Conservation (phyloP, 2,329 filamentous ascomycete genomes). For the Fonsecaea pedrosoi region DNA sequence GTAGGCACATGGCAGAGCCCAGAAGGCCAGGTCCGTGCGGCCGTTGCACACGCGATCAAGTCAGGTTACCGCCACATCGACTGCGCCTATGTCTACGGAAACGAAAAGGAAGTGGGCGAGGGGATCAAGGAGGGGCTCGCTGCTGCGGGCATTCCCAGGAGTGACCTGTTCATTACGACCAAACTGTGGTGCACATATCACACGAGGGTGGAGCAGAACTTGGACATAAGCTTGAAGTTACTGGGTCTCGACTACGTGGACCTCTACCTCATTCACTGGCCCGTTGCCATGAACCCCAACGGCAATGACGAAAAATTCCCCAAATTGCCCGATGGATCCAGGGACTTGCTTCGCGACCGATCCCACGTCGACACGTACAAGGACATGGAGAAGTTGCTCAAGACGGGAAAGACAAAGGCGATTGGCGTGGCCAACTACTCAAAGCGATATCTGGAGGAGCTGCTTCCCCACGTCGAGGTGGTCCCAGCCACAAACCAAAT, state of each 20-base stretch:
- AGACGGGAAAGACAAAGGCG: conserved; percentile 55
- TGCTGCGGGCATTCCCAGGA: conserved; percentile 67
- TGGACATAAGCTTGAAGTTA: conserved; percentile 66
- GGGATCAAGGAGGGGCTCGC: conserved; percentile 59
- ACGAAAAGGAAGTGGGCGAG: conserved; percentile 70
- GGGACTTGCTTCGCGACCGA: conserved; percentile 55
- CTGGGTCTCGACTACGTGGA: conserved; percentile 72
- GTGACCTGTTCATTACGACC: conserved; percentile 71
- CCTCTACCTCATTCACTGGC: conserved; percentile 74
- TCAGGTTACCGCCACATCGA: conserved; percentile 50
- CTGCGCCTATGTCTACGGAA: conserved; percentile 58
- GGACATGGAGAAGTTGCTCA: conserved; percentile 56
- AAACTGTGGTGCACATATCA: conserved; percentile 73
- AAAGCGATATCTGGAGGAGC: conserved; percentile 55
- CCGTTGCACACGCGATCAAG: conserved; percentile 54
- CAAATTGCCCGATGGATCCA: conserved; percentile 50
- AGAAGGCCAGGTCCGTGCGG: conserved; percentile 55
- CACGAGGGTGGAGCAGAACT: conserved; percentile 67
- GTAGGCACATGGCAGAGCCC: conserved; percentile 61
- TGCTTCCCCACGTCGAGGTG: conserved; percentile 55
- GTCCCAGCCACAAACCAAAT: conserved; percentile 60
- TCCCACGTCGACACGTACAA: conserved; percentile 51
- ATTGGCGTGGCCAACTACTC: conserved; percentile 63
- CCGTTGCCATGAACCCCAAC: conserved; percentile 56
- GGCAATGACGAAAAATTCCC: conserved; percentile 55